These are phyloP conservation scores for Chloromonas sp. DNA, from an alignment of 163 green algal genomes.

Conservation along the genomic window DNA sequence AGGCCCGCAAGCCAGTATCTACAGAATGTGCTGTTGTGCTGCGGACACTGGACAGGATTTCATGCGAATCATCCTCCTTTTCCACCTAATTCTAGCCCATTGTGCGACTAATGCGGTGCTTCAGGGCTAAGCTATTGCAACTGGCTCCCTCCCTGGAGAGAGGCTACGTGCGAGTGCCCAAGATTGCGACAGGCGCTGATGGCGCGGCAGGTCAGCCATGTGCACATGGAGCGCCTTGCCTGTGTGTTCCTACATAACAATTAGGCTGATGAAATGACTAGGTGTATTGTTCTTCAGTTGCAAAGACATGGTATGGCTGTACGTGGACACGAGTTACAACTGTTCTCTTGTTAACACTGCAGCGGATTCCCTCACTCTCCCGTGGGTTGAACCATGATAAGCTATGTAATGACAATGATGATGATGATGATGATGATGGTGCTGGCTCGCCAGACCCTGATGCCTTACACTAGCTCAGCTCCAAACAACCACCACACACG, in stretches of 20 bases:
- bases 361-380: not conserved
- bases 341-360: not conserved
- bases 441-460: too few relatives aligned
- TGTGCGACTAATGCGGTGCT: not conserved
- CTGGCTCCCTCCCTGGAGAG: slow-evolving; percentile 39
- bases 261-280: too few relatives aligned
- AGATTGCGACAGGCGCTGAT: slow-evolving; percentile 37
- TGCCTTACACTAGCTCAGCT: too few relatives aligned
- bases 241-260: not conserved
- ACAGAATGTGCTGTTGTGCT: not conserved
- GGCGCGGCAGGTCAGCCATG: slow-evolving; percentile 8
- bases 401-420: too few relatives aligned
- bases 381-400: too few relatives aligned
- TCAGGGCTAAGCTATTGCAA: slow-evolving; percentile 17
- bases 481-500: too few relatives aligned
- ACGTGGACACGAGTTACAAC: not conserved
- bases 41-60: not conserved
- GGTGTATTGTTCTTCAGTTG: too few relatives aligned
- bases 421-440: too few relatives aligned
- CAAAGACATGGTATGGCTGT: too few relatives aligned
- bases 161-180: slow-evolving; percentile 54
- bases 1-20: not conserved
- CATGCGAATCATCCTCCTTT: not conserved
- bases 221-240: not conserved
- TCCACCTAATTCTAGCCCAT: not conserved